These are phyloP conservation scores for Coniochaeta hoffmannii DNA, from an alignment of 2,329 filamentous ascomycete genomes.

Conservation along the genomic window DNA sequence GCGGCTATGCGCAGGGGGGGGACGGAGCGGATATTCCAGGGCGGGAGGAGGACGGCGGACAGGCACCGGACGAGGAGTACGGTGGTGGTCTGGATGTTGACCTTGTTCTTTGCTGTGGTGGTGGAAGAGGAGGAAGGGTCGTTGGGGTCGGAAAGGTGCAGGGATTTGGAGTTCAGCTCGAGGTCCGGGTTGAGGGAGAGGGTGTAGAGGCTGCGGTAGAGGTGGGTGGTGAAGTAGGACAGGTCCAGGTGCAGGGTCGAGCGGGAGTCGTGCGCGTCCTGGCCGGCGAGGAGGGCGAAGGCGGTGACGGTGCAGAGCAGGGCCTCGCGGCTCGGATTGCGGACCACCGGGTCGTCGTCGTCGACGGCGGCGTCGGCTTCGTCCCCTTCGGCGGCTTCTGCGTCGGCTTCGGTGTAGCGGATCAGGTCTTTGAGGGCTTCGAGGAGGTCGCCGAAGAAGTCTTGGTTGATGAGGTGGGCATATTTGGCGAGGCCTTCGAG, in stretches of 20 bases:
- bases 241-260: conserved; percentile 80
- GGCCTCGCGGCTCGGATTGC: conserved; percentile 77
- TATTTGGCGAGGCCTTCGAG: conserved; percentile 92
- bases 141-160: conserved; percentile 62
- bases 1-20: conserved; percentile 82
- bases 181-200: conserved; percentile 78
- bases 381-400: conserved; percentile 33
- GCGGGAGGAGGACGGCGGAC: conserved; percentile 70
- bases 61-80: conserved; percentile 86
- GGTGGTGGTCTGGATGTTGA: conserved; percentile 93
- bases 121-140: conserved; percentile 52
- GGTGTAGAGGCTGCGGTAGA: conserved; percentile 78
- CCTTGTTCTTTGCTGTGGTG: conserved; percentile 46
- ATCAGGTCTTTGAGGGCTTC: conserved; percentile 94
- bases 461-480: conserved; percentile 94
- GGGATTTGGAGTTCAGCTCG: conserved; percentile 68
- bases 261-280: conserved; percentile 82
- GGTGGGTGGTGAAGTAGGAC: conserved; percentile 88
- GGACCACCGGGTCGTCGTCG: conserved; percentile 38
- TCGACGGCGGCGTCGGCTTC: conserved; percentile 31
- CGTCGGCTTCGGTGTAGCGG: conserved; percentile 58
- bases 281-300: conserved; percentile 90
- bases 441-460: conserved; percentile 94
- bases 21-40: conserved; percentile 63
- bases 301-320: conserved; percentile 94